Evolutionary conservation across 2,329 filamentous ascomycete species (phyloP).

Genomic region (Corinectria fuckeliana): DNA sequence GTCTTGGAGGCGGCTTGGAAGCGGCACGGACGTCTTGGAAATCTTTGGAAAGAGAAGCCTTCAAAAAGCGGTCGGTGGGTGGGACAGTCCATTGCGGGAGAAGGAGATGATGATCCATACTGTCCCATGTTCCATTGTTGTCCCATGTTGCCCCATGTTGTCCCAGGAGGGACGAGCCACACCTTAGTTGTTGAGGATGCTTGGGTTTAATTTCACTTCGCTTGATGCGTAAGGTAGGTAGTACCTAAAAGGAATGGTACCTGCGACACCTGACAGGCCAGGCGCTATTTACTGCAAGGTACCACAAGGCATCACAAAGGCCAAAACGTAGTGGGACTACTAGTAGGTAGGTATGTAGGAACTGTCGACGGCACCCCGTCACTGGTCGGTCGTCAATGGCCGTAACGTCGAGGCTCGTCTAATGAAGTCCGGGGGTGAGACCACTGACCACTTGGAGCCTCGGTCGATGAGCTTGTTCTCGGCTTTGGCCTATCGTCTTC

Average conservation of each 20-base stretch:
- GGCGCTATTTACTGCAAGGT: slow-evolving; percentile 22
- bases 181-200: slow-evolving; percentile 3
- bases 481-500: slow-evolving; percentile 10
- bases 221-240: too few relatives aligned
- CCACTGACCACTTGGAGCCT: not conserved
- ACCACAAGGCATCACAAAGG: not conserved
- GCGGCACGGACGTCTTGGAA: not conserved
- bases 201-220: slow-evolving; percentile 18
- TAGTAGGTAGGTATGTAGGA: too few relatives aligned
- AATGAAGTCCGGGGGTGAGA: slow-evolving; percentile 4
- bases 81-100: not conserved
- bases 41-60: not conserved
- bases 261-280: slow-evolving; percentile 1
- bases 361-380: slow-evolving; percentile 24
- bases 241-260: slow-evolving; percentile 1
- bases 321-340: slow-evolving; percentile 31
- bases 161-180: not conserved
- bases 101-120: not conserved
- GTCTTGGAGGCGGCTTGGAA: not conserved
- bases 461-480: slow-evolving; percentile 10
- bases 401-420: not conserved
- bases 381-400: slow-evolving; percentile 26
- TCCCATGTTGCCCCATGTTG: not conserved
- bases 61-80: not conserved
- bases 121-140: not conserved